Evolutionary conservation across 208 protist species (phyloP), one percentile per base, ranked within the genome.

Genomic region (Zelonia costaricensis): DNA sequence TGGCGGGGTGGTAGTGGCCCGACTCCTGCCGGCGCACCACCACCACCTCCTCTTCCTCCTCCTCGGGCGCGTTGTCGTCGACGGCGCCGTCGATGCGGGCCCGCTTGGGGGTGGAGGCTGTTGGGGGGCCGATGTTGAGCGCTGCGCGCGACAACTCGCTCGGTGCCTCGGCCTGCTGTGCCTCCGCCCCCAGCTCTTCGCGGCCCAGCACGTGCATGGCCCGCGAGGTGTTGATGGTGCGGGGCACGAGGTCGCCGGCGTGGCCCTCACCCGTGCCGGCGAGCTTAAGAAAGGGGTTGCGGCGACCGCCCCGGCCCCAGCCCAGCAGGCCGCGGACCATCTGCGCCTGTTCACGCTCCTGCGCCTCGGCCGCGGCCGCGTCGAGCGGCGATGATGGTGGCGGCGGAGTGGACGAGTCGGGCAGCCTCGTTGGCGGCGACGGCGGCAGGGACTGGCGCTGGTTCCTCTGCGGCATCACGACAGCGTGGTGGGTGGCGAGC

Each of bases 311-410:
- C 31, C 44, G 42, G 13, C 54, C 43, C 57, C 57, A 54, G 31
- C 43, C 35, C 43, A 45, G 6, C 45, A 62, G 22, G 7, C 31
- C 45, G 1, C 20, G 57, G 12, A 44, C 57, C 57, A 43, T 53
- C 28, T 54, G 57, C 35, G 57, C 45, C 45, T 52, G 43, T 16
- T 52, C 57, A 35, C 31, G 22, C 27, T 52, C 45, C 0, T 43
- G 23, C 15, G n/a, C 3, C 15, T 53, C 45, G 4, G 22, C 22
- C 35, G 15, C 31, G 18, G 13, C 18, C 6, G 20, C 5, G 13
- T 38, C n/a, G 10, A 38, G 7, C 33, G 33, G 33, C 33, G 33
- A 38, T 10, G 33, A 38, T 10, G 10, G 33, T 10, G 35, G n/a
- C 31, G 57, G 48, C 31, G n/a, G 2, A 12, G 45, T 7, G 16